Conservation (phyloP, 352 stramenopile species). For the Lagenidium giganteum region DNA sequence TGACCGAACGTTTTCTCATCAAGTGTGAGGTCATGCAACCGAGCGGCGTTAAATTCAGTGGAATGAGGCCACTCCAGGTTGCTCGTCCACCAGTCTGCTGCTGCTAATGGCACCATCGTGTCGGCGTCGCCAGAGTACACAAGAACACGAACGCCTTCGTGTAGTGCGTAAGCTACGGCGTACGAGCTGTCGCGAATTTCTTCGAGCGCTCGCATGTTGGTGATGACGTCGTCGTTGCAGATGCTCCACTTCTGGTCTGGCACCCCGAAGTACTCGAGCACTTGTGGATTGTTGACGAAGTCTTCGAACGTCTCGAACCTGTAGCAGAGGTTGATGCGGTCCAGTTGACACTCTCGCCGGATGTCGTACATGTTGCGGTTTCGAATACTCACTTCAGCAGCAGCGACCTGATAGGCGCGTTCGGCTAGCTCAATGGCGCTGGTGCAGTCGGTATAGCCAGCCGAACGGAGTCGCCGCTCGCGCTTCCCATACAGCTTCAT, state of each 20-base stretch:
- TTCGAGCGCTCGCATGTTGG: constrained; percentile 25
- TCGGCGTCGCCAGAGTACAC: constrained; percentile 70
- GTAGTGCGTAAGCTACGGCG: constrained; percentile 40
- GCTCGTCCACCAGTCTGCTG: constrained; percentile 60
- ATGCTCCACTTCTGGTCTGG: constrained; percentile 29
- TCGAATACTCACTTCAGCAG: constrained; percentile 6
- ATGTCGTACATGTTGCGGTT: constrained; percentile 72
- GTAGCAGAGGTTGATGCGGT: constrained; percentile 53
- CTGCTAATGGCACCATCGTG: constrained; percentile 63
- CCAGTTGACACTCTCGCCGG: constrained; percentile 35
- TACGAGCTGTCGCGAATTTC: constrained; percentile 47
- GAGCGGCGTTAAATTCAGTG: constrained; percentile 13
- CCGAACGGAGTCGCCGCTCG: too few species aligned
- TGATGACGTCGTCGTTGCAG: constrained; percentile 27
- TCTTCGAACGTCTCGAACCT: constrained; percentile 47
- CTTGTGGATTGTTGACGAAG: constrained; percentile 42
- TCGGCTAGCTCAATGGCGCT: constrained; percentile 14
- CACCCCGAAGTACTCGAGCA: constrained; percentile 43
- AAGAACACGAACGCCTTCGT: constrained; percentile 59
- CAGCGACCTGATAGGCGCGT: constrained; percentile 12
- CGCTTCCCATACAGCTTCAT: too few species aligned
- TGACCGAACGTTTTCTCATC: constrained; percentile 25
- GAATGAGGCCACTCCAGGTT: constrained; percentile 30
- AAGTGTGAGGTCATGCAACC: too few species aligned
- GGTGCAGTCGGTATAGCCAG: constrained; percentile 13